Evolutionary conservation across 352 stramenopile genomes (phyloP).

Genomic region (Elongisporangium prolatum): DNA sequence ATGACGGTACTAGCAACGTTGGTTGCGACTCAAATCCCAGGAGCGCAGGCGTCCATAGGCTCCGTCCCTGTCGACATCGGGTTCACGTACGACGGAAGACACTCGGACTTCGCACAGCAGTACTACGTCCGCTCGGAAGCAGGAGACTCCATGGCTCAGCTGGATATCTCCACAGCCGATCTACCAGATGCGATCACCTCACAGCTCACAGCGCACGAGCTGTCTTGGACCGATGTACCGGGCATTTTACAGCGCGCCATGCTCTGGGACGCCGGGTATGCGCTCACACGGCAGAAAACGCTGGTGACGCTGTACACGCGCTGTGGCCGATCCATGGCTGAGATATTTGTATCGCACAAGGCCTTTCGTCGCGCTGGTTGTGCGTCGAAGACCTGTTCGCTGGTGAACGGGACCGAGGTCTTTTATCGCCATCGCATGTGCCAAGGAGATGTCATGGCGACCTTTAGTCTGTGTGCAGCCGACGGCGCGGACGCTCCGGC

Average conservation of each 20-base stretch:
- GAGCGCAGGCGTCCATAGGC: neutral
- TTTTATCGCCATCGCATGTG: constrained; percentile 42
- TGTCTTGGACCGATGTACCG: constrained; percentile 42
- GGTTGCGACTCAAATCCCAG: neutral
- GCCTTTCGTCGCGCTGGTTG: constrained; percentile 52
- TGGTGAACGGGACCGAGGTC: constrained; percentile 6
- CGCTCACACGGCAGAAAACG: constrained; percentile 22
- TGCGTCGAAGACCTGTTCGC: constrained; percentile 17
- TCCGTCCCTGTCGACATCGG: constrained; percentile 32
- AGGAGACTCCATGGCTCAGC: constrained; percentile 23
- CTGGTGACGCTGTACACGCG: constrained; percentile 56
- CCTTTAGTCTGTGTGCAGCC: constrained; percentile 48
- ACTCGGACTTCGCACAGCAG: constrained; percentile 71
- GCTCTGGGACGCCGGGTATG: constrained; percentile 68
- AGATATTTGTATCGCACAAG: constrained; percentile 55
- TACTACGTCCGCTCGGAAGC: constrained; percentile 34
- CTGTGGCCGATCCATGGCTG: constrained; percentile 56
- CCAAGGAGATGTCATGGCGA: constrained; percentile 32
- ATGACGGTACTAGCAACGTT: neutral
- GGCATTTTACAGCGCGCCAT: constrained; percentile 58
- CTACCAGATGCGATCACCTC: constrained; percentile 26
- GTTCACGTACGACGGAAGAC: constrained; percentile 47
- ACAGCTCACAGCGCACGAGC: constrained; percentile 25
- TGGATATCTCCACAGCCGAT: constrained; percentile 10
- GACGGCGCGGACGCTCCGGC: constrained; percentile 26